Base-by-base conservation (phyloP, 2,329 filamentous ascomycete genomes). In the Cladophialophora carrionii region DNA sequence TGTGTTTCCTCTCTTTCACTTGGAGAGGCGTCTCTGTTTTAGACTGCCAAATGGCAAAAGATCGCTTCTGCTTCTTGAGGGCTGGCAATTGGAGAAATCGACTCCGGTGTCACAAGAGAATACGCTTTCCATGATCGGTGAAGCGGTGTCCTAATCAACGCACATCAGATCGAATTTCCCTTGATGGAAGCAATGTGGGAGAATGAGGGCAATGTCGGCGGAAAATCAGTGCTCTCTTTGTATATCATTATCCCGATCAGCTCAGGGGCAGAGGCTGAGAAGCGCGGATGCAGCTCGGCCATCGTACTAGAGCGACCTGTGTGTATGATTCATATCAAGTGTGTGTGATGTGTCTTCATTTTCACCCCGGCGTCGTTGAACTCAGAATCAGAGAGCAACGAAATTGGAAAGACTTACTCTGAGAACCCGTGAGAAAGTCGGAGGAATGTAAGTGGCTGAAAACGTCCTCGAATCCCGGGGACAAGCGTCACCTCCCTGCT, bases 141-240 rank as follows among this genome's bases (percentile, higher is more conserved):
- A n/a, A 7, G 6, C n/a, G 37, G 37, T 34, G 32, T 43, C 43
- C 37, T 55, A 51, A 2, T 22, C 31, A 22, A 17, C 7, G 17
- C 26, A 37, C n/a, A 34, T 61, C 57, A 53, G 43, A 17, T 24
- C 17, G 26, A 46, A 54, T 14, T 22, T 26, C 48, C 6, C 26
- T 20, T 14, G 48, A 22, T 22, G 48, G 24, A 51, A 14, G 22
- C 10, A 29, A 17, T 12, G 24, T 22, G 6, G 17, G 8, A 31
- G 34, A 20, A 29, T 17, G 48, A 5, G 10, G 5, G 10, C 17
- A 9, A 7, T 2, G 20, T 53, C 1, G 26, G 17, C 17, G n/a
- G 31, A 29, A 12, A 10, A 48, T 84, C 82, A 82, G 82, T 76
- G 82, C 82, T 84, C 82, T 87, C 85, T 86, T 87, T 86, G 82